Conservation (phyloP, 2,329 filamentous ascomycete species). For the Fusarium protoensiforme region DNA sequence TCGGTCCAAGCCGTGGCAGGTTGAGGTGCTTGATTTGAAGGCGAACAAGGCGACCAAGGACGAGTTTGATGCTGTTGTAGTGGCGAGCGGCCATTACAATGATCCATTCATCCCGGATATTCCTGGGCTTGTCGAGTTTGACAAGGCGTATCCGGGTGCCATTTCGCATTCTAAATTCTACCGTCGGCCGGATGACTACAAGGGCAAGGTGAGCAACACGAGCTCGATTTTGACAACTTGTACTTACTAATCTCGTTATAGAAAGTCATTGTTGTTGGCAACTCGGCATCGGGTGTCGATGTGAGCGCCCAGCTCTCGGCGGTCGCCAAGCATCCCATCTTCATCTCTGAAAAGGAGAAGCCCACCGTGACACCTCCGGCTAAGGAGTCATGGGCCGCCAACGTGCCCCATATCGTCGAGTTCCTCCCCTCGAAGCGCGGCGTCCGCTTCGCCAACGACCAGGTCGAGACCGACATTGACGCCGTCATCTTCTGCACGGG, state of each 20-base stretch:
- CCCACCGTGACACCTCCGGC: constrained; percentile 39
- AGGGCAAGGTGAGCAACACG: constrained; percentile 42
- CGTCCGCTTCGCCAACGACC: constrained; percentile 72
- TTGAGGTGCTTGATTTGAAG: constrained; percentile 50
- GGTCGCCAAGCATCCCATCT: constrained; percentile 63
- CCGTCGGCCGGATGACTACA: constrained; percentile 55
- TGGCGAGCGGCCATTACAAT: constrained; percentile 72
- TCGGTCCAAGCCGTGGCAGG: constrained; percentile 53
- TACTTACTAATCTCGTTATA: constrained; percentile 52
- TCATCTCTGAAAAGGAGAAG: constrained; percentile 62
- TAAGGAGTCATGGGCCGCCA: constrained; percentile 46
- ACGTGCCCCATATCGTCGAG: constrained; percentile 59
- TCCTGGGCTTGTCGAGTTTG: constrained; percentile 64
- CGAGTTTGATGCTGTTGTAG: constrained; percentile 70
- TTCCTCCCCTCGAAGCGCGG: constrained; percentile 56
- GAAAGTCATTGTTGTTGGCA: constrained; percentile 75
- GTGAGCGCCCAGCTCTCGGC: constrained; percentile 72
- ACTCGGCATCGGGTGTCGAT: constrained; percentile 77
- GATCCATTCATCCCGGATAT: constrained; percentile 70
- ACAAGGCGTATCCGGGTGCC: constrained; percentile 57
- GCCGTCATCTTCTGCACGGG: constrained; percentile 85
- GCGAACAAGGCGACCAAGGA: constrained; percentile 32
- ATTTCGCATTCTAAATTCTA: constrained; percentile 77
- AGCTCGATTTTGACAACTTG: too few relatives aligned
- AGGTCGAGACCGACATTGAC: constrained; percentile 73